Conservation (phyloP, 139 green algal genomes). For the Gonium pectorale region DNA sequence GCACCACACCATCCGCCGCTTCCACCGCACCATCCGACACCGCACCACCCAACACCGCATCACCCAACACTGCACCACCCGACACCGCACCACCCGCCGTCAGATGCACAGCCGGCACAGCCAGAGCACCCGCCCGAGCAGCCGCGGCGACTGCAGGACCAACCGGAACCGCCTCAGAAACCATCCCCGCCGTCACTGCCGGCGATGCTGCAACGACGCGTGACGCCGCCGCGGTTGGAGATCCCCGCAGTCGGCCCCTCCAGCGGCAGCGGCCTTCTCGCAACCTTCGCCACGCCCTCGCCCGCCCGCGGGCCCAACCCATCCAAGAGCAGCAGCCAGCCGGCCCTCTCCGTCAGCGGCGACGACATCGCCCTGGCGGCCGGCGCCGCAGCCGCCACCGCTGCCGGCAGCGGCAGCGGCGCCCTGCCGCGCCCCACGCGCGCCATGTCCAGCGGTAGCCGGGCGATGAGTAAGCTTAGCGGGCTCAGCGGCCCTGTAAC, state of each 20-base stretch:
- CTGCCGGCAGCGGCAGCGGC: background rate
- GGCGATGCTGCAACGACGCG: too few relatives aligned
- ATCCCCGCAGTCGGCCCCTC: background rate
- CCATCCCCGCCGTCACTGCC: too few relatives aligned
- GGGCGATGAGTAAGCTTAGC: background rate
- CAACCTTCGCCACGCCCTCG: background rate
- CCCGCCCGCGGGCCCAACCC: background rate
- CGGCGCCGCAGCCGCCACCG: background rate
- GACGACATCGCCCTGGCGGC: background rate
- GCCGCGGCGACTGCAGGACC: too few relatives aligned
- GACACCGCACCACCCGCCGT: too few relatives aligned
- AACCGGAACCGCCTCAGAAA: too few relatives aligned
- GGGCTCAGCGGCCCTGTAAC: too few relatives aligned
- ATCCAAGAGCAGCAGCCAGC: constrained; percentile 24
- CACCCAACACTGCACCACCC: too few relatives aligned
- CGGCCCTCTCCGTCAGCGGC: background rate
- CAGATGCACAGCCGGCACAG: too few relatives aligned
- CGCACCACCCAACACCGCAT: too few relatives aligned
- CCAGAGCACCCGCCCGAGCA: too few relatives aligned
- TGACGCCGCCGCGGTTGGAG: background rate
- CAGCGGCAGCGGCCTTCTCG: background rate
- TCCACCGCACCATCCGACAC: too few relatives aligned
- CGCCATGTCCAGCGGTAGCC: background rate
- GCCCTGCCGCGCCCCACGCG: background rate
- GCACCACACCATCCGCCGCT: too few relatives aligned